Conservation (phyloP, 2,329 filamentous ascomycete genomes). For the Cryphonectria naterciae region DNA sequence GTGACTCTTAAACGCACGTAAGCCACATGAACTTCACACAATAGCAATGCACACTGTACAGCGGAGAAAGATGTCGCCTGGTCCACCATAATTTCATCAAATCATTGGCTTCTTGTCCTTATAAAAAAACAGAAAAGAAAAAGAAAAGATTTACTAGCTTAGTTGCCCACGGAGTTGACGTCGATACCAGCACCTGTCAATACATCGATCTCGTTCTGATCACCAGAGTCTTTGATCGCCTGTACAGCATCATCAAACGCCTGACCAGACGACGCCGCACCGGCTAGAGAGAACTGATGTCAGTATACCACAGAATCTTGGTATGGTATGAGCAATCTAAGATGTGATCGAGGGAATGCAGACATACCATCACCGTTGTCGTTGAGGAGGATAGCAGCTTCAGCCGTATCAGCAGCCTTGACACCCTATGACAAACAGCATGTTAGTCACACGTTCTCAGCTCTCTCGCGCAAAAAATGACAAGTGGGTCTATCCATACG, state of each 20-base stretch:
- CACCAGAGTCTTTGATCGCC: conserved; percentile 14
- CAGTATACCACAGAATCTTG: no score
- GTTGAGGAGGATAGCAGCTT: conserved; percentile 22
- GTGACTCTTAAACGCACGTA: not conserved
- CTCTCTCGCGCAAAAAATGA: not conserved
- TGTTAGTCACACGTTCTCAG: not conserved
- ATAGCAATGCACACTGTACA: not conserved
- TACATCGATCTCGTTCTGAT: conserved; percentile 18
- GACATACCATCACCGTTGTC: conserved; percentile 24
- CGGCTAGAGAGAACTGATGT: conserved; percentile 15
- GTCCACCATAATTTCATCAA: not conserved
- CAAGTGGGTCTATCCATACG: not conserved
- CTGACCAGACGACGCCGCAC: conserved; percentile 12
- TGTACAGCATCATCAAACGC: conserved; percentile 21
- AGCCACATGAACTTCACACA: not conserved
- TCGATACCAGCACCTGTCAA: conserved; percentile 20
- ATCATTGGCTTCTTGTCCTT: not conserved
- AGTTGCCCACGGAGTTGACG: conserved; percentile 1
- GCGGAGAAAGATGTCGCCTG: not conserved
- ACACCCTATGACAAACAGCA: conserved; percentile 1
- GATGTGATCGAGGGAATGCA: not conserved
- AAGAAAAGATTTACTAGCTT: no score
- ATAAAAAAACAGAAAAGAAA: not conserved
- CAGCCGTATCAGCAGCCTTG: conserved; percentile 19
- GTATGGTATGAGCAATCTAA: not conserved